A percentile compares a stretch with the other conserved stretches of the same genome.
Conservation (phyloP, 331 rosid species). For the Pyracantha coccinea region DNA sequence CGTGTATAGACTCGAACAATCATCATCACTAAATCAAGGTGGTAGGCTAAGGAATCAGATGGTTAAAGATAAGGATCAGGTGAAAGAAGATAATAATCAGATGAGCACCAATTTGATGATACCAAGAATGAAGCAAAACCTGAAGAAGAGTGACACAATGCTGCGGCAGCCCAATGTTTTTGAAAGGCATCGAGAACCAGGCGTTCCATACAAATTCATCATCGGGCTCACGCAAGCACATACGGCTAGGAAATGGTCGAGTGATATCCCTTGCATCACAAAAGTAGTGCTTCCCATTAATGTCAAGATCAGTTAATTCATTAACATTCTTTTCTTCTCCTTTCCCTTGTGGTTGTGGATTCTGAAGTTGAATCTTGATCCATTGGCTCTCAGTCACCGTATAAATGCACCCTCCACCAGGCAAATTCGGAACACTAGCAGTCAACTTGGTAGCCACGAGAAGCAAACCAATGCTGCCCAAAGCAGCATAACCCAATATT, state of each 20-base stretch:
- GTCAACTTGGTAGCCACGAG: slow-evolving; percentile 73
- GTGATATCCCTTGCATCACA: slow-evolving; percentile 88
- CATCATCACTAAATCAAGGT: neutral
- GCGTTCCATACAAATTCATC: slow-evolving; percentile 94
- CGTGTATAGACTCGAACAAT: neutral
- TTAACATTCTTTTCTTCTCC: slow-evolving; percentile 78
- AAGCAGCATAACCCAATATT: slow-evolving; percentile 74
- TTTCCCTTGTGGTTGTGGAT: slow-evolving; percentile 65
- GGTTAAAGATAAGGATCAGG: neutral
- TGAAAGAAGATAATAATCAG: slow-evolving; percentile 15
- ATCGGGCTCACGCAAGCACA: slow-evolving; percentile 56
- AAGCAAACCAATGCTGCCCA: slow-evolving; percentile 72
- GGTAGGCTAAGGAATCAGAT: neutral
- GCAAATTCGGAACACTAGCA: slow-evolving; percentile 56
- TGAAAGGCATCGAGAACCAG: slow-evolving; percentile 80
- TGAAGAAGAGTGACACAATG: slow-evolving; percentile 90
- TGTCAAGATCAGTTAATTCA: slow-evolving; percentile 78
- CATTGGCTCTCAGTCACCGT: slow-evolving; percentile 86
- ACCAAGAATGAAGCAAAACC: slow-evolving; percentile 57
- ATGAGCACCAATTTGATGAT: slow-evolving; percentile 17
- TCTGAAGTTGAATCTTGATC: slow-evolving; percentile 73
- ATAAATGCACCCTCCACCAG: slow-evolving; percentile 83
- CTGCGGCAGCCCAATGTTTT: slow-evolving; percentile 59
- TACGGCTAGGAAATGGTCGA: slow-evolving; percentile 72
- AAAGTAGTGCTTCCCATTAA: slow-evolving; percentile 87